Conservation (phyloP, 345 rosid species). For the Pistacia integerrima region DNA sequence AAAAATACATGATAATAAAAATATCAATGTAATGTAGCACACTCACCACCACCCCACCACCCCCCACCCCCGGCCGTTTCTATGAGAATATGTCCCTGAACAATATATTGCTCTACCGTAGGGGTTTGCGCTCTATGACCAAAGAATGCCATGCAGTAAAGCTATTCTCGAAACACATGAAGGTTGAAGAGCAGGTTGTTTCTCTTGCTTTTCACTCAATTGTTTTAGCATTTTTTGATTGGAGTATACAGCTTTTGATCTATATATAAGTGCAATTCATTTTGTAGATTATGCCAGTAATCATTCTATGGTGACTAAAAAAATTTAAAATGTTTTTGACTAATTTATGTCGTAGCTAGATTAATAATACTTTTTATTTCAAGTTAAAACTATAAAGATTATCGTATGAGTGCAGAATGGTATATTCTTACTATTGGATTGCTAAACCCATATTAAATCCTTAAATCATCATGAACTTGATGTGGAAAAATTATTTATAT, state of each 20-base stretch:
- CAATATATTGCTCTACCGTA: conserved; percentile 22
- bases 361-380: too few relatives aligned
- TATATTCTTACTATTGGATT: too few relatives aligned
- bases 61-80: neutral
- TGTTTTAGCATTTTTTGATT: neutral
- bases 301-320: neutral
- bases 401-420: too few relatives aligned
- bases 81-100: neutral
- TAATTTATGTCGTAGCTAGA: too few relatives aligned
- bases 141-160: conserved; percentile 72
- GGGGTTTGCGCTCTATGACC: conserved; percentile 69
- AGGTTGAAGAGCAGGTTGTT: conserved; percentile 84
- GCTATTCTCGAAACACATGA: conserved; percentile 88
- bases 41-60: too few relatives aligned
- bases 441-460: too few relatives aligned
- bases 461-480: too few relatives aligned
- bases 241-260: neutral
- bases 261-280: neutral
- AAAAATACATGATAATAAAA: neutral
- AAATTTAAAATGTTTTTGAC: too few relatives aligned
- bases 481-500: neutral
- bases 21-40: neutral
- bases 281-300: neutral
- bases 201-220: conserved; percentile 12
- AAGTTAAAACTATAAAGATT: too few relatives aligned